Conservation (phyloP, 176 grass and related monocot species). For the Dactylis glomerata region DNA sequence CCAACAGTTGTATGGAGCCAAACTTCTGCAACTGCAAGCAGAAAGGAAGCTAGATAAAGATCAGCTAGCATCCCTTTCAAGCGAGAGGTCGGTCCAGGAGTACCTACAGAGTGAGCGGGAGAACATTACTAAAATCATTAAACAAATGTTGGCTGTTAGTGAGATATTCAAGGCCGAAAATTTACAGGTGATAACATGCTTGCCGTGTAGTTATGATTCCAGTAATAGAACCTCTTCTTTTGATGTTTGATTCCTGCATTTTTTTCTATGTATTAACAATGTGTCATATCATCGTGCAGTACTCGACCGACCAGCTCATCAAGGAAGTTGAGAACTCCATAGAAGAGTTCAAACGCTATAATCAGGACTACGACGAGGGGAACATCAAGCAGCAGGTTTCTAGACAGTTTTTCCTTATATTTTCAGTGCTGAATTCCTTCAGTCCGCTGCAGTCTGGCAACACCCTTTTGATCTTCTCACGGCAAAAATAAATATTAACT, state of each 20-base stretch:
- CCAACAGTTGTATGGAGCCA: constrained; percentile 86
- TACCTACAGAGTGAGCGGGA: constrained; percentile 80
- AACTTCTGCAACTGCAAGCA: constrained; percentile 77
- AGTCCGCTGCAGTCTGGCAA: neutral
- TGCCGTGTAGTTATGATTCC: neutral
- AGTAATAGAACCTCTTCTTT: constrained; percentile 11
- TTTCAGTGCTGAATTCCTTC: constrained; percentile 14
- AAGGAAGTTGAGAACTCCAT: constrained; percentile 87
- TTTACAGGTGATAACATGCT: constrained; percentile 59
- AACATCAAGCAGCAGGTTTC: constrained; percentile 78
- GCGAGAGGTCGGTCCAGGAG: constrained; percentile 58
- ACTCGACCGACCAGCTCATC: constrained; percentile 74
- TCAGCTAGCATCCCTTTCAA: constrained; percentile 73
- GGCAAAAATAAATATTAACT: neutral
- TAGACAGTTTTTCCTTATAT: neutral
- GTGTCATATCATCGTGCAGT: constrained; percentile 57
- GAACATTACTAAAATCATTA: constrained; percentile 79
- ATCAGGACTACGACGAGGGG: constrained; percentile 88
- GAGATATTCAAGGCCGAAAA: constrained; percentile 95
- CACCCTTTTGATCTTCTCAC: neutral
- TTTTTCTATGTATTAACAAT: constrained; percentile 19
- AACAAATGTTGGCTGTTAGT: constrained; percentile 88
- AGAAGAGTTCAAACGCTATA: constrained; percentile 78
- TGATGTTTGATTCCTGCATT: neutral
- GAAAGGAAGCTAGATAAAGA: constrained; percentile 83